Evolutionary conservation across 2,329 filamentous ascomycete species (phyloP), one percentile per base, ranked within the genome.

Genomic region (Gyromitra esculenta): DNA sequence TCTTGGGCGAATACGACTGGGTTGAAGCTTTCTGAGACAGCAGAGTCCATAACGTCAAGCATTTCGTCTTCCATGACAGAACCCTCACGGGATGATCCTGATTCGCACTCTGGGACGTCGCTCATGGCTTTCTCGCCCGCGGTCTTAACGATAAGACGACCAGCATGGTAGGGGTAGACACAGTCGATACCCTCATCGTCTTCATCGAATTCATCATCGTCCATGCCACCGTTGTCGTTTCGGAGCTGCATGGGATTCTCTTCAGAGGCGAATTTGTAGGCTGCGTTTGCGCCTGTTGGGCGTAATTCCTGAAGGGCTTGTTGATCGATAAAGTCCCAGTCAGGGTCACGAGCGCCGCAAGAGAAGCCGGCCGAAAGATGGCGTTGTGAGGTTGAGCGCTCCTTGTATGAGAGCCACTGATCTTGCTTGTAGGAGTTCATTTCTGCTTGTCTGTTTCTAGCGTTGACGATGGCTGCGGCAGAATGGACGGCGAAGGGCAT

Each of bases 141-240:
- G 25, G 71, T 65, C 52, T 70, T 59, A 50, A 35, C 31, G 43
- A 75, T 75, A 35, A 72, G 48, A 73, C 52, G 70, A 7, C 65
- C 66, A 15, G 57, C 41, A n/a, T 69, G 64, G 41, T 69, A 77
- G 9, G 70, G 70, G 21, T 75, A 77, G 43, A 74, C 71, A 41
- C 60, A 68, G 39, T 77, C 71, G 11, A 68, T 62, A n/a, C 70
- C 60, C 21, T 75, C 67, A 15, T 75, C 75, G 21, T 69, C 71
- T 48, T 74, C 62, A 15, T 75, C 72, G 50, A 66, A 76, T 37
- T 77, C 75, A 21, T 77, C 75, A 52, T 77, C 75, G 48, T 75
- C 71, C 75, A 77, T 77, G 59, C 75, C 75, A 21, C 75, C 75
- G 45, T 73, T 75, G 59, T 77, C 75, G 52, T 77, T 77, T 50